A percentile compares a stretch with the other conserved stretches of the same genome.
Evolutionary conservation across 345 rosid genomes (phyloP).

Genomic region (Brassica cretica): DNA sequence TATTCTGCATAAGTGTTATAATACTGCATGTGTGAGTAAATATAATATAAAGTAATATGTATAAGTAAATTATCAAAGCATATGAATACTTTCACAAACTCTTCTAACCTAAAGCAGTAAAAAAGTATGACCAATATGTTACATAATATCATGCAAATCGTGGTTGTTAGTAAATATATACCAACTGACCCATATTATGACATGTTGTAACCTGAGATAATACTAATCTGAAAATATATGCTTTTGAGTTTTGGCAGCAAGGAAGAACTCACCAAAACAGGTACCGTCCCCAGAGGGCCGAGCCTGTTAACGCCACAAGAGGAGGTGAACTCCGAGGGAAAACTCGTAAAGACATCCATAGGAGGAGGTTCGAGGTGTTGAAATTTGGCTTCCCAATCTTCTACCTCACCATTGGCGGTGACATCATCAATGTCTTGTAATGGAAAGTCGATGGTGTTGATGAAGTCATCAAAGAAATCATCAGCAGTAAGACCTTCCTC

Average conservation of each 20-base stretch:
- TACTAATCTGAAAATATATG: not conserved
- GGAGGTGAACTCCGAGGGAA: conserved; percentile 39
- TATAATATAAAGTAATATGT: not conserved
- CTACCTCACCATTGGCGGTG: conserved; percentile 34
- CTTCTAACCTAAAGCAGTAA: not conserved
- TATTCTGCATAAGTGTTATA: not conserved
- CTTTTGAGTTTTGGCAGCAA: not conserved
- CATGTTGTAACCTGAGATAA: not conserved
- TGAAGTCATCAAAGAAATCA: conserved; percentile 59
- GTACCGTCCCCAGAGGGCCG: not conserved
- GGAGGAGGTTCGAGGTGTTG: conserved; percentile 70
- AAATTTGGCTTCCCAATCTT: conserved; percentile 64
- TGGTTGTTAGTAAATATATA: no score
- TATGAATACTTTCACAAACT: not conserved
- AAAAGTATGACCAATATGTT: not conserved
- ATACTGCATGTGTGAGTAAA: not conserved
- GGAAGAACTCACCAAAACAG: conserved; percentile 46
- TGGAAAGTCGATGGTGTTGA: conserved; percentile 54
- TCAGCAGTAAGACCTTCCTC: conserved; percentile 53
- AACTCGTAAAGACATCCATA: conserved; percentile 44
- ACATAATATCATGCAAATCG: not conserved
- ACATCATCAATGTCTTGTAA: conserved; percentile 49
- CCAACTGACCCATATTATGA: no score
- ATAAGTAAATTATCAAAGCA: not conserved
- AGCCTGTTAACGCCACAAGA: conserved; percentile 23